These are phyloP conservation scores for Aspergillus conjunctus DNA, from an alignment of 495 filamentous ascomycete genomes.

Conservation along the genomic window DNA sequence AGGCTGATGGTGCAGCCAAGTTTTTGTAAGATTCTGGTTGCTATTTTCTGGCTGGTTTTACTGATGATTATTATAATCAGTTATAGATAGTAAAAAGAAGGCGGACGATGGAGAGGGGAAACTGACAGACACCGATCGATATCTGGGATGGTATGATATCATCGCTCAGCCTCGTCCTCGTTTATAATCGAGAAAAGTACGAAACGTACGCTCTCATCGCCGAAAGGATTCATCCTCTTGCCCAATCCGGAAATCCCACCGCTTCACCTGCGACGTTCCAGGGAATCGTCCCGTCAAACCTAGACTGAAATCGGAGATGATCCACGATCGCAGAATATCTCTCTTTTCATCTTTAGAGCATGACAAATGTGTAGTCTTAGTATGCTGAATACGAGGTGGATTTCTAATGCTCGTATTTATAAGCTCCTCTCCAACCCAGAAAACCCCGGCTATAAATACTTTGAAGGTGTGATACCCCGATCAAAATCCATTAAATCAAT, in stretches of 20 bases:
- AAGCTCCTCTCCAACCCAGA: background rate
- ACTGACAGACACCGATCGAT: too few species aligned
- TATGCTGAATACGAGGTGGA: background rate
- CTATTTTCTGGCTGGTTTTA: background rate
- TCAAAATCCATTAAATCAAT: too few species aligned
- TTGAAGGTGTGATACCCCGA: too few species aligned
- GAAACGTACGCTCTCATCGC: background rate
- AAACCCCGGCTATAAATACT: too few species aligned
- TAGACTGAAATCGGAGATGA: too few species aligned
- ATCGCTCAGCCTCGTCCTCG: background rate
- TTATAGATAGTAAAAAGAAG: background rate
- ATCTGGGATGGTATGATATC: too few species aligned
- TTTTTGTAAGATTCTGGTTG: background rate
- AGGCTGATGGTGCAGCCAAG: slow-evolving; percentile 11
- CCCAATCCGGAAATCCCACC: slow-evolving; percentile 1
- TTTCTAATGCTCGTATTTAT: background rate
- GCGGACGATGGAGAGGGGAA: too few species aligned
- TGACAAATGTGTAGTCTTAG: background rate
- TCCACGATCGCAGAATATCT: too few species aligned
- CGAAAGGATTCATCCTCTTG: background rate
- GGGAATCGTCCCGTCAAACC: background rate
- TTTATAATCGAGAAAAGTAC: too few species aligned
- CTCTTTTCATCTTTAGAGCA: background rate
- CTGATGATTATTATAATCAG: background rate
- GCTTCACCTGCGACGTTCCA: background rate